Conservation (phyloP, 2,329 filamentous ascomycete species). For the Neonectria magnoliae region DNA sequence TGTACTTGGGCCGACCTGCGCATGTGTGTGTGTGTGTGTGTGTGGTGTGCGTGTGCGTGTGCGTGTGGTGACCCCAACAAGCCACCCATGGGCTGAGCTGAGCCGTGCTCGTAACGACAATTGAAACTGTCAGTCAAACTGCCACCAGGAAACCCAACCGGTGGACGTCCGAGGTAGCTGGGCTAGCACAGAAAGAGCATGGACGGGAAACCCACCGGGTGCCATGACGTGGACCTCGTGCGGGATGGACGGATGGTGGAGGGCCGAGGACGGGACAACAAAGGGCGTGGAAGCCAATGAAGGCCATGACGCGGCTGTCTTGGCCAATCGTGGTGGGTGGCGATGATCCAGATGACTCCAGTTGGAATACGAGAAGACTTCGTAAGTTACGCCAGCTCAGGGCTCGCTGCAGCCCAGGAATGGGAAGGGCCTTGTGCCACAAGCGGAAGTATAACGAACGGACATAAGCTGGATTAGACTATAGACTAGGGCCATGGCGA, state of each 20-base stretch:
- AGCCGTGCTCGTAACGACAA: conserved; percentile 9
- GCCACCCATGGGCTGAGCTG: conserved; percentile 11
- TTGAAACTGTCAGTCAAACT: neutral
- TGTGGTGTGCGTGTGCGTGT: neutral
- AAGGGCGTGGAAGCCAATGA: conserved; percentile 4
- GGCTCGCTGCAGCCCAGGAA: neutral
- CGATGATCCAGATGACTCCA: conserved; percentile 14
- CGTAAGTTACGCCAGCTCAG: neutral
- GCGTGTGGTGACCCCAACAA: conserved; percentile 4
- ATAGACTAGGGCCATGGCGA: neutral
- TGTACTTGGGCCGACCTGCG: conserved; percentile 5
- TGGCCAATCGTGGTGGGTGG: conserved; percentile 6
- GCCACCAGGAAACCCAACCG: neutral
- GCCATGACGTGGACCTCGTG: conserved; percentile 4
- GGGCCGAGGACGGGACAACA: conserved; percentile 3
- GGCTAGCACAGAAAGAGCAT: neutral
- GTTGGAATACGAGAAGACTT: conserved; percentile 20
- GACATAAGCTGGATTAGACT: neutral
- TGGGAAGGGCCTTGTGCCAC: neutral
- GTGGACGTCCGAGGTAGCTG: neutral
- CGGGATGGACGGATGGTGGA: neutral
- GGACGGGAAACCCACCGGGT: neutral
- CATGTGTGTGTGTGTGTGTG: conserved; percentile 3
- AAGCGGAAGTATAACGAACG: neutral
- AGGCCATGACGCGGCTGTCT: conserved; percentile 15